phyloP scores from a whole-genome alignment of 352 stramenopile genomes.

The Aphanomyces astaci region DNA sequence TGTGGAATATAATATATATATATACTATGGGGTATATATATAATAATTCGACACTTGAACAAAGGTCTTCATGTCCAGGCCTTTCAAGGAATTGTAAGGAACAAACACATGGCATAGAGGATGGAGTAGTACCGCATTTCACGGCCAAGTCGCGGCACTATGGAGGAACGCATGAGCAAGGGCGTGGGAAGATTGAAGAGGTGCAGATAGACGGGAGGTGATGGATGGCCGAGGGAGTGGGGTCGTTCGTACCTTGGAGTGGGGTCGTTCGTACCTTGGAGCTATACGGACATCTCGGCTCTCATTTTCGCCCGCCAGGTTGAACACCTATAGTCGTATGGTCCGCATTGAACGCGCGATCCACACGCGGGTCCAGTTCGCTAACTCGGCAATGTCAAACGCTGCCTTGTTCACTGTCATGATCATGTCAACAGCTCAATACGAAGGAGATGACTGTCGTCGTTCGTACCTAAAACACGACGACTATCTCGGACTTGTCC shows the following conservation, averaged over 20 bases:
- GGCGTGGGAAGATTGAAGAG: no score
- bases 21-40: no score
- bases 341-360: slow-evolving; percentile 68
- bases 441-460: no score
- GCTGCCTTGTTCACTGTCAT: slow-evolving; percentile 40
- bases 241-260: no score
- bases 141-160: slow-evolving; percentile 73
- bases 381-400: slow-evolving; percentile 59
- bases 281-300: slow-evolving; percentile 70
- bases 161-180: no score
- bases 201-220: no score
- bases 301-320: slow-evolving; percentile 77
- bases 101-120: not conserved
- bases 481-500: slow-evolving; percentile 85
- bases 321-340: slow-evolving; percentile 83
- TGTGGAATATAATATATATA: no score
- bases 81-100: slow-evolving; percentile 37
- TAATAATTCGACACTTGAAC: slow-evolving; percentile 83
- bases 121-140: slow-evolving; percentile 58
- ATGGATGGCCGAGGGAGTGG: no score
- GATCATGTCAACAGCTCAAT: no score
- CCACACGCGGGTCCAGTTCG: slow-evolving; percentile 72
- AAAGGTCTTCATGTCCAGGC: slow-evolving; percentile 61
- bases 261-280: no score
- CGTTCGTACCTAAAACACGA: slow-evolving; percentile 77